phyloP scores from a whole-genome alignment of 148 eudicot genomes.

The Silene uniflora region DNA sequence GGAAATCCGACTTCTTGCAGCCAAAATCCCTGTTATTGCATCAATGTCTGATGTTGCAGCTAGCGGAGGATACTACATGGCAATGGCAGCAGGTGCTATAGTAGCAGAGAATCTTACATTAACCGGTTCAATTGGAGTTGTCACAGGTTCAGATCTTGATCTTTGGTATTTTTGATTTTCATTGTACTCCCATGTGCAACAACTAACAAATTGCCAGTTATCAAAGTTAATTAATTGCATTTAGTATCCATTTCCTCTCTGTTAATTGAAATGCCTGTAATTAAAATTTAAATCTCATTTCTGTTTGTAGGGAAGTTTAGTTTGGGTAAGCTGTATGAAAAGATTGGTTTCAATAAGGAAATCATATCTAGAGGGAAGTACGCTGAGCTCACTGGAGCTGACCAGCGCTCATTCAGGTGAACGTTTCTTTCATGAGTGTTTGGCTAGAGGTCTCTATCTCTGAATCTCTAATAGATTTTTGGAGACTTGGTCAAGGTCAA shows the following conservation, averaged over 20 bases:
- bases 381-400: constrained; percentile 90
- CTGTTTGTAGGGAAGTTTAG: constrained; percentile 61
- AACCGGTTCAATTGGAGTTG: constrained; percentile 96
- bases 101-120: constrained; percentile 89
- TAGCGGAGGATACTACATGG: constrained; percentile 99
- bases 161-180: neutral
- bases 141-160: constrained; percentile 52
- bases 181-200: neutral
- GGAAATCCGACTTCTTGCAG: constrained; percentile 85
- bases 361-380: constrained; percentile 83
- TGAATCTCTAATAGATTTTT: neutral
- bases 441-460: neutral
- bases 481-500: neutral
- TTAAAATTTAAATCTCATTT: constrained; percentile 11
- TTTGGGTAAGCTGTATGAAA: constrained; percentile 74
- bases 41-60: constrained; percentile 98
- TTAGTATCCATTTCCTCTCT: no score
- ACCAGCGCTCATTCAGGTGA: constrained; percentile 87
- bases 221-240: no score
- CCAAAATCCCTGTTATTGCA: constrained; percentile 78
- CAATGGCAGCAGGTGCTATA: constrained; percentile 82
- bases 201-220: neutral
- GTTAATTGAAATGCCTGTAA: neutral
- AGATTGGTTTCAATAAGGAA: constrained; percentile 89
- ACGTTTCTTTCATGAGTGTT: constrained; percentile 7